A percentile compares a stretch with the other conserved stretches of the same genome.
phyloP scores from a whole-genome alignment of 1,139 yeast genomes.

The Magnusiomyces suaveolens region DNA sequence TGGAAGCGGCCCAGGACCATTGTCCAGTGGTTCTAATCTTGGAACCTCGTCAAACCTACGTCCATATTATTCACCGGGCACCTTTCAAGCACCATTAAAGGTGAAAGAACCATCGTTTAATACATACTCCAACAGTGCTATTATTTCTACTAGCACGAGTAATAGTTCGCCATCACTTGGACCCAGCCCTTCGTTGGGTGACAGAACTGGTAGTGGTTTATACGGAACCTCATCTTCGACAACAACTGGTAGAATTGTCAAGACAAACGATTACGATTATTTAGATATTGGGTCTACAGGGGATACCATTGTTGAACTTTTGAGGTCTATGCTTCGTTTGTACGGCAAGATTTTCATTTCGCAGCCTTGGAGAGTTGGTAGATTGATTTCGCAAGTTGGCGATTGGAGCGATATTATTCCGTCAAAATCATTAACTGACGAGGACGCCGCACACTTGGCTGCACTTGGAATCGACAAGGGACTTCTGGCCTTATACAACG shows the following conservation, averaged over 20 bases:
- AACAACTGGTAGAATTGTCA: constrained; percentile 4
- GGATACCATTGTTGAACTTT: constrained; percentile 29
- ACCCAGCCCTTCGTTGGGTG: not conserved
- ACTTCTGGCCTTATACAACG: constrained; percentile 1
- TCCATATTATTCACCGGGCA: constrained; percentile 65
- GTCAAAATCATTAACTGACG: not conserved
- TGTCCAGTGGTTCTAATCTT: not conserved
- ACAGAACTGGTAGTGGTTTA: not conserved
- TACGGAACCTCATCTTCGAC: not conserved
- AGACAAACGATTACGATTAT: constrained; percentile 14
- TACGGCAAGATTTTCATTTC: constrained; percentile 59
- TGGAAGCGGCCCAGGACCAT: not conserved
- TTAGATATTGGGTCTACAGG: constrained; percentile 13
- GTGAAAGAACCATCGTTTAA: constrained; percentile 14
- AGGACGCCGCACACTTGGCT: not conserved
- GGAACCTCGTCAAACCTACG: constrained; percentile 32
- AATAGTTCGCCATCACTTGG: not conserved
- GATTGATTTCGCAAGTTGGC: constrained; percentile 75
- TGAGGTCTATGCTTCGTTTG: constrained; percentile 51
- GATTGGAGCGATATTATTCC: constrained; percentile 26
- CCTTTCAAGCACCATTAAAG: constrained; percentile 42
- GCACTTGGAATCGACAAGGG: not conserved
- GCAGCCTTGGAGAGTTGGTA: constrained; percentile 84
- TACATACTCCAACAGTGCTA: constrained; percentile 7
- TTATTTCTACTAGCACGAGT: constrained; percentile 13